phyloP scores from a whole-genome alignment of 1,284 basidiomycete genomes.

The Amylostereum areolatum region DNA sequence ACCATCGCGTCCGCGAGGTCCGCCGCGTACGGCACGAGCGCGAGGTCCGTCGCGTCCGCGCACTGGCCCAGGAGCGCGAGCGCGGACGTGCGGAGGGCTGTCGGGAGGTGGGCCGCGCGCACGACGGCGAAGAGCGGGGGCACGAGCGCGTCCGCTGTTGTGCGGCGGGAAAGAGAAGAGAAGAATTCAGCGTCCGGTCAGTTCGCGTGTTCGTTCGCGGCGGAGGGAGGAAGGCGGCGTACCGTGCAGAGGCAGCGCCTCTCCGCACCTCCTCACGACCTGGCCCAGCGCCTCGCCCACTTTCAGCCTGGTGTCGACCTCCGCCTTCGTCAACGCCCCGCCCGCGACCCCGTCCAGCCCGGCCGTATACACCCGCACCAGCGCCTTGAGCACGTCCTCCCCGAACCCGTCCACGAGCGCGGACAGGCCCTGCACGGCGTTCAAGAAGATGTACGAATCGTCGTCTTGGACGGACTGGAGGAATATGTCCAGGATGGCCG shows the following conservation, averaged over 20 bases:
- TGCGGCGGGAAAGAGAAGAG: conserved; percentile 5
- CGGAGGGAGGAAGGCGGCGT: conserved; percentile 21
- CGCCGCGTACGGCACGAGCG: conserved; percentile 56
- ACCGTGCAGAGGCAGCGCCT: conserved; percentile 69
- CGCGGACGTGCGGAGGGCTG: conserved; percentile 72
- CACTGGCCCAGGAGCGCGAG: conserved; percentile 79
- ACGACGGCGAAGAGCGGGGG: conserved; percentile 63
- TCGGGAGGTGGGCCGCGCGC: conserved; percentile 55
- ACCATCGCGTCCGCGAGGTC: conserved; percentile 65
- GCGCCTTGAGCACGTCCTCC: conserved; percentile 59
- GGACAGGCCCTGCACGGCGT: conserved; percentile 86
- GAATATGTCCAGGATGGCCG: conserved; percentile 85
- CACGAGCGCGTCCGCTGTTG: conserved; percentile 61
- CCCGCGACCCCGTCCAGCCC: conserved; percentile 45
- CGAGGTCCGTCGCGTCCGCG: conserved; percentile 55
- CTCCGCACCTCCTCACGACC: conserved; percentile 72
- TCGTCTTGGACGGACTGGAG: conserved; percentile 84
- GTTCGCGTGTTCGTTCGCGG: too few species aligned
- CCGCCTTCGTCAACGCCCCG: conserved; percentile 48
- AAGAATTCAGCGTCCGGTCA: conserved; percentile 3
- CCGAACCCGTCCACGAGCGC: conserved; percentile 79
- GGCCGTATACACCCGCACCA: conserved; percentile 60
- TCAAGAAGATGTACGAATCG: conserved; percentile 93
- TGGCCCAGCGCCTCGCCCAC: conserved; percentile 85
- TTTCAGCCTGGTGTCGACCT: conserved; percentile 75